Conservation (phyloP, 2,329 filamentous ascomycete species). For the Fusarium anguioides region DNA sequence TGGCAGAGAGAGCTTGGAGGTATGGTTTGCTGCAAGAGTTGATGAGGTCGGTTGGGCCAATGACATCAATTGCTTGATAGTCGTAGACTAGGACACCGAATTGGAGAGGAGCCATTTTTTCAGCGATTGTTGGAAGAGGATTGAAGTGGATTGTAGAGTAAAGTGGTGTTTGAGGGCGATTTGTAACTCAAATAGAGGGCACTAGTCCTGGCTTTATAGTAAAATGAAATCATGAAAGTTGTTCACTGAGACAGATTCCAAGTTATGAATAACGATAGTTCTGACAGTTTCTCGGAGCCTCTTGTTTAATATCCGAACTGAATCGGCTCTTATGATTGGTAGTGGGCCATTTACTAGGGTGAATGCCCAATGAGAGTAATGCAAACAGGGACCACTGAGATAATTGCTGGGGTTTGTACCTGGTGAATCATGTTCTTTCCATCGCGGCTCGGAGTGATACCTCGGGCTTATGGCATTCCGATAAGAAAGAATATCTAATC, state of each 20-base stretch:
- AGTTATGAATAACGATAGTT: neutral
- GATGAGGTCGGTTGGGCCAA: conserved; percentile 49
- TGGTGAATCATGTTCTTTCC: neutral
- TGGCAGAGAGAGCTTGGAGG: conserved; percentile 12
- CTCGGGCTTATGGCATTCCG: neutral
- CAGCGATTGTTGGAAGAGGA: too few species aligned
- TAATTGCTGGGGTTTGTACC: neutral
- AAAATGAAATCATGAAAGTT: too few species aligned
- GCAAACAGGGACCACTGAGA: neutral
- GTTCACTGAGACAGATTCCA: too few species aligned
- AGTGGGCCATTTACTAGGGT: neutral
- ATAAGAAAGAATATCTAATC: neutral
- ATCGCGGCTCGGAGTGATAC: neutral
- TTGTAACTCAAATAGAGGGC: neutral
- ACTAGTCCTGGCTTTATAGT: neutral
- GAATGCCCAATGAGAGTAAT: neutral
- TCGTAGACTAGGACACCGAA: conserved; percentile 41
- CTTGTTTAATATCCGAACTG: conserved; percentile 3
- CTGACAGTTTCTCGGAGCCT: neutral
- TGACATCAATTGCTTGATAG: conserved; percentile 50
- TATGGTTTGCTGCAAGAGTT: conserved; percentile 40
- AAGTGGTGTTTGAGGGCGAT: neutral
- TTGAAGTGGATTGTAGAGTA: neutral
- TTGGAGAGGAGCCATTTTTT: conserved; percentile 25
- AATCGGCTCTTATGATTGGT: neutral